These are phyloP conservation scores for Rhodofomes roseus DNA, from an alignment of 1,284 basidiomycete genomes.

Conservation along the genomic window DNA sequence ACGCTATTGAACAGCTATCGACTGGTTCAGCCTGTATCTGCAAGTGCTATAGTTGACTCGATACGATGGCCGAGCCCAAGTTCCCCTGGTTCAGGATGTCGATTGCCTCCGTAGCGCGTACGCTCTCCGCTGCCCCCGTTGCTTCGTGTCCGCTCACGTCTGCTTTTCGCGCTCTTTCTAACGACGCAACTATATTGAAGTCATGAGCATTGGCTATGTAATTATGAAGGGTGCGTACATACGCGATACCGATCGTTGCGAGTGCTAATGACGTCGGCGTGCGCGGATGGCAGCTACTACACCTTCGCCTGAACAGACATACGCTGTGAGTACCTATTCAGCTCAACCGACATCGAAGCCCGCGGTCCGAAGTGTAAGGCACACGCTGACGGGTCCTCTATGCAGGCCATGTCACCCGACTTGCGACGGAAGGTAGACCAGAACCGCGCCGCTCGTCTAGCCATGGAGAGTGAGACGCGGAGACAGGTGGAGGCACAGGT, in stretches of 20 bases:
- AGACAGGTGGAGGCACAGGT: conserved; percentile 56
- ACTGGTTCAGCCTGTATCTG: too few species aligned
- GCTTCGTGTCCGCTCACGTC: conserved; percentile 5
- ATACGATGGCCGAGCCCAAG: conserved; percentile 1
- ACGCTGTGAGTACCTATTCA: conserved; percentile 38
- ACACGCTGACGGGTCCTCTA: neutral
- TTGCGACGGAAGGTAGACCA: conserved; percentile 64
- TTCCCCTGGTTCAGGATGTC: conserved; percentile 32
- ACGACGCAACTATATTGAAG: conserved; percentile 29
- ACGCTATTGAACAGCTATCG: too few species aligned
- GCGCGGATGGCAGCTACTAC: conserved; percentile 44
- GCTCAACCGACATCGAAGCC: neutral
- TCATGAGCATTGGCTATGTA: conserved; percentile 57
- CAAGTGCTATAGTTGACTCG: neutral
- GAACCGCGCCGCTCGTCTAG: conserved; percentile 50
- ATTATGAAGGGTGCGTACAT: conserved; percentile 58
- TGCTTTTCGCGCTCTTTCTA: neutral
- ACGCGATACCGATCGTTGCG: neutral
- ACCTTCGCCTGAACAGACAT: conserved; percentile 54
- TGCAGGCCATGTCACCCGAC: conserved; percentile 65
- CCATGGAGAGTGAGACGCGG: conserved; percentile 51
- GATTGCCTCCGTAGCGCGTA: conserved; percentile 42
- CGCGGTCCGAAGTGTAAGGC: too few species aligned
- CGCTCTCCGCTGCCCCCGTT: conserved; percentile 26
- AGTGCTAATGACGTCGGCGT: neutral